Evolutionary conservation across 768 basidiomycete genomes (phyloP).

Genomic region (Chiua virens): DNA sequence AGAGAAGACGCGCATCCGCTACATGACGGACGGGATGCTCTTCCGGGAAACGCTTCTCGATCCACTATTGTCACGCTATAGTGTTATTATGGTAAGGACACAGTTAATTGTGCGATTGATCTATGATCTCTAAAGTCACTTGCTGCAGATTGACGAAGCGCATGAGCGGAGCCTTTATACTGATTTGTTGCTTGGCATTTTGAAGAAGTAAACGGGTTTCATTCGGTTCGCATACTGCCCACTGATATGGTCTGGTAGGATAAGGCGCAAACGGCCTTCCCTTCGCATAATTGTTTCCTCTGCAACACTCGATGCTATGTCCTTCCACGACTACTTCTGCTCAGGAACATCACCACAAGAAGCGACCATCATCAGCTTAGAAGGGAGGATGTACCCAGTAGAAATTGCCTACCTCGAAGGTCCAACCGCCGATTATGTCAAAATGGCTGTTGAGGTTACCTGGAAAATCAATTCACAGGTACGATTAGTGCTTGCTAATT

Average conservation of each 20-base stretch:
- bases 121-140: not conserved
- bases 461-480: slow-evolving; percentile 85
- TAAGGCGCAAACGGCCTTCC: slow-evolving; percentile 86
- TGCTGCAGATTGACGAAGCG: slow-evolving; percentile 86
- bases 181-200: slow-evolving; percentile 84
- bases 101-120: not conserved
- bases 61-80: slow-evolving; percentile 88
- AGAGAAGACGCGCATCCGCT: slow-evolving; percentile 83
- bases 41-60: slow-evolving; percentile 93
- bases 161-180: slow-evolving; percentile 97
- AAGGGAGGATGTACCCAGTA: slow-evolving; percentile 94
- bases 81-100: slow-evolving; percentile 84
- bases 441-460: slow-evolving; percentile 76
- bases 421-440: slow-evolving; percentile 77
- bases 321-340: slow-evolving; percentile 89
- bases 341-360: slow-evolving; percentile 60
- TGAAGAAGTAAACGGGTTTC: slow-evolving; percentile 74
- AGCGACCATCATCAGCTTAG: slow-evolving; percentile 82
- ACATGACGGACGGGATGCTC: slow-evolving; percentile 98
- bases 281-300: slow-evolving; percentile 93
- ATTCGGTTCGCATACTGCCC: not conserved
- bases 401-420: slow-evolving; percentile 86
- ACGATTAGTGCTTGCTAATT: slow-evolving; percentile 7
- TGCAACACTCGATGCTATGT: slow-evolving; percentile 91
- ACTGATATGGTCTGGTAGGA: slow-evolving; percentile 47